These are phyloP conservation scores for Lasiodiplodia sp. DNA, from an alignment of 2,329 filamentous ascomycete species.

Conservation along the genomic window DNA sequence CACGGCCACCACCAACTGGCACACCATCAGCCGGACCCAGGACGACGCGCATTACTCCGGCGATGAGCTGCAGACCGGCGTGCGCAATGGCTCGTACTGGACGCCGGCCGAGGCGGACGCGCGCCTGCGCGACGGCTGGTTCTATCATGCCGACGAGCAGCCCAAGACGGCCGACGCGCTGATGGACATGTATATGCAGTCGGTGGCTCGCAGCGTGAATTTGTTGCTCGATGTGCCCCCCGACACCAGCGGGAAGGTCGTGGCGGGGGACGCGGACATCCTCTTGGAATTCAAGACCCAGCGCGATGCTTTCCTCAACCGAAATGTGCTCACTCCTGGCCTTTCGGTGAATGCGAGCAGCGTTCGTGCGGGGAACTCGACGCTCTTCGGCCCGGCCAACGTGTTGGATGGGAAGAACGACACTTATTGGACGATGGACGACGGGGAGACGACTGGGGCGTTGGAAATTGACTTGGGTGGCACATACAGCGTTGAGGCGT, in stretches of 20 bases:
- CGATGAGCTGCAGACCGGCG: slow-evolving; percentile 31
- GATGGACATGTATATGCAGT: slow-evolving; percentile 33
- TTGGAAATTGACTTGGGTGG: slow-evolving; percentile 31
- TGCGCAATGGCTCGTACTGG: slow-evolving; percentile 33
- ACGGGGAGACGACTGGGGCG: slow-evolving; percentile 29
- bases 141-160: slow-evolving; percentile 32
- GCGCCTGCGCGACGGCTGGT: slow-evolving; percentile 33
- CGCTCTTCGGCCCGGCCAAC: slow-evolving; percentile 30
- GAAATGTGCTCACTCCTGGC: slow-evolving; percentile 9
- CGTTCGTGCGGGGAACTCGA: slow-evolving; percentile 28
- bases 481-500: slow-evolving; percentile 29
- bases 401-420: slow-evolving; percentile 27
- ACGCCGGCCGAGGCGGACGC: slow-evolving; percentile 34
- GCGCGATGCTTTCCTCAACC: slow-evolving; percentile 31
- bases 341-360: slow-evolving; percentile 30
- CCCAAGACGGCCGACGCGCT: slow-evolving; percentile 30
- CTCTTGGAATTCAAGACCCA: slow-evolving; percentile 31
- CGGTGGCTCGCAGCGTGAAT: slow-evolving; percentile 32
- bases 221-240: slow-evolving; percentile 34
- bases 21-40: slow-evolving; percentile 34
- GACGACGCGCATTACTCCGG: slow-evolving; percentile 31
- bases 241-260: slow-evolving; percentile 30
- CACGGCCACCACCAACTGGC: slow-evolving; percentile 34
- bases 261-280: slow-evolving; percentile 23
- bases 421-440: slow-evolving; percentile 33